These are phyloP conservation scores for peach (Prunus persica) DNA, from an alignment of 306 rosid genomes.

Conservation along the genomic window Prunus_persica_NCBIv2 NC_034009.1:30413501-30414000, in stretches of 20 bases:
- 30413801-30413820: slow-evolving; percentile 9
- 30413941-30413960: not conserved
- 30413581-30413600: not conserved
- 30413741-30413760: slow-evolving; percentile 17
- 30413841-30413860: slow-evolving; percentile 9
- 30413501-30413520: not conserved
- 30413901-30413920: not conserved
- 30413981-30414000: slow-evolving; percentile 18
- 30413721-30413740: slow-evolving; percentile 7
- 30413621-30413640: not conserved
- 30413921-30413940: not conserved
- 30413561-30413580: not conserved
- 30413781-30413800: slow-evolving; percentile 12
- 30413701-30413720: slow-evolving; percentile 8
- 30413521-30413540: not conserved
- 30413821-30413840: slow-evolving; percentile 16
- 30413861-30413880: not conserved
- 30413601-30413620: not conserved
- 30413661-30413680: not conserved
- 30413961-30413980: not conserved
- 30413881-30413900: slow-evolving; percentile 2
- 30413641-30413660: not conserved
- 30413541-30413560: not conserved
- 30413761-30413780: slow-evolving; percentile 8
- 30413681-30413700: slow-evolving; percentile 25